A percentile compares a stretch with the other conserved stretches of the same genome.
These are phyloP conservation scores for Oemleria cerasiformis DNA, from an alignment of 306 rosid genomes.

Conservation along the genomic window DNA sequence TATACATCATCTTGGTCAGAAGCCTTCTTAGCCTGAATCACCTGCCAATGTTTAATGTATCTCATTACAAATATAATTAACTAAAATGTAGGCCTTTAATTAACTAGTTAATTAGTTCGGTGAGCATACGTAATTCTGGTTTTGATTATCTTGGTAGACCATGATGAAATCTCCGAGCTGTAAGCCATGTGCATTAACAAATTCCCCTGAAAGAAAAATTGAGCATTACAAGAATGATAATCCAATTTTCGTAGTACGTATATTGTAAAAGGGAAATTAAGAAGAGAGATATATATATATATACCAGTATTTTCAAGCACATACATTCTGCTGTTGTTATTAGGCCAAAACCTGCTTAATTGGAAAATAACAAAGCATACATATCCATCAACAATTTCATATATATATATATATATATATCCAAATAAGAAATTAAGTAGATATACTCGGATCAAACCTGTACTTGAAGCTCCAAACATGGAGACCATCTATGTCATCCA, in stretches of 20 bases:
- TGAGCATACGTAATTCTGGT: constrained; percentile 56
- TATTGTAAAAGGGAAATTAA: not conserved
- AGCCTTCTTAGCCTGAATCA: constrained; percentile 15
- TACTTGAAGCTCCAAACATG: constrained; percentile 93
- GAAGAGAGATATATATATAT: constrained; percentile 21
- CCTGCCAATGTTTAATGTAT: constrained; percentile 3
- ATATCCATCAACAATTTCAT: not conserved
- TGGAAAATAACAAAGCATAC: not conserved
- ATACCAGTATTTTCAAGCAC: constrained; percentile 98
- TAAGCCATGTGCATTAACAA: constrained; percentile 68
- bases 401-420: too few relatives aligned
- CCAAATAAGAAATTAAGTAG: not conserved
- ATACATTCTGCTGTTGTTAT: constrained; percentile 93
- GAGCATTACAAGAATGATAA: not conserved
- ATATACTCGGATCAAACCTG: constrained; percentile 44
- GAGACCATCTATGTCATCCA: constrained; percentile 86
- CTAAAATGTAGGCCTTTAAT: not conserved
- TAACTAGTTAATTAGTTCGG: not conserved
- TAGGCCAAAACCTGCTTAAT: constrained; percentile 88
- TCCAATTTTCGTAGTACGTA: not conserved
- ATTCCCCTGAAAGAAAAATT: constrained; percentile 55
- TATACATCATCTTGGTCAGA: constrained; percentile 3
- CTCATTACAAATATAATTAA: too few relatives aligned
- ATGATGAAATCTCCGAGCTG: constrained; percentile 71
- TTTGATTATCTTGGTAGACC: constrained; percentile 60